phyloP scores from a whole-genome alignment of 768 basidiomycete species.

The Termitomyces sp. region DNA sequence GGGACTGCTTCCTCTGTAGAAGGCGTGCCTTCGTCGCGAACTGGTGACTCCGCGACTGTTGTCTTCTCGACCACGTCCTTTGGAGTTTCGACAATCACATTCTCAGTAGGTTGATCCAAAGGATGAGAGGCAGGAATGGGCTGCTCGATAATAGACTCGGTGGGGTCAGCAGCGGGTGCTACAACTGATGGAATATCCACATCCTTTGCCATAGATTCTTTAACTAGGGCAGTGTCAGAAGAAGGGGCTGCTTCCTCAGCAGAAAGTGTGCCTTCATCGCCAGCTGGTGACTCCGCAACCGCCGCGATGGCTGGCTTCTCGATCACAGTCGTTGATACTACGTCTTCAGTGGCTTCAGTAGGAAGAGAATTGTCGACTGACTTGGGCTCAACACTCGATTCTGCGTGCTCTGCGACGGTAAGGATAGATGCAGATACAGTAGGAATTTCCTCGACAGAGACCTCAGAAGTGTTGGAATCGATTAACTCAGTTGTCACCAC shows the following conservation, averaged over 20 bases:
- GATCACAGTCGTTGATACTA: neutral
- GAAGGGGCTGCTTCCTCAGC: neutral
- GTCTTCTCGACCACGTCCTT: neutral
- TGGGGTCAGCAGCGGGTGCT: neutral
- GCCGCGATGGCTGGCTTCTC: neutral
- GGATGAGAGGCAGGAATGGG: neutral
- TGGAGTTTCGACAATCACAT: neutral
- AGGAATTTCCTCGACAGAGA: too few species aligned
- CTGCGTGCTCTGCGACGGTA: neutral
- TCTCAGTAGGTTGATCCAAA: neutral
- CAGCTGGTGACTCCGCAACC: neutral
- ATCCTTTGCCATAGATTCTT: neutral
- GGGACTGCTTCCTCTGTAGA: neutral
- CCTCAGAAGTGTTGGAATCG: neutral
- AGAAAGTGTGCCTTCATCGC: neutral
- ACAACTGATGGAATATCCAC: neutral
- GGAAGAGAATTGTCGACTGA: neutral
- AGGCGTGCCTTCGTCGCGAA: neutral
- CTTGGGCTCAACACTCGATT: neutral
- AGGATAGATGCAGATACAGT: neutral
- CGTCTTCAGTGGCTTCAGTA: neutral
- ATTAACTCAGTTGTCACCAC: neutral
- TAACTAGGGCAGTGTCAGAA: neutral
- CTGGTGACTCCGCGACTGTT: neutral
- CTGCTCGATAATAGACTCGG: neutral